Percentiles rank a stretch among this genome's conserved stretches.
phyloP scores from a whole-genome alignment of 352 stramenopile species.

The Globisporangium alternatum region DNA sequence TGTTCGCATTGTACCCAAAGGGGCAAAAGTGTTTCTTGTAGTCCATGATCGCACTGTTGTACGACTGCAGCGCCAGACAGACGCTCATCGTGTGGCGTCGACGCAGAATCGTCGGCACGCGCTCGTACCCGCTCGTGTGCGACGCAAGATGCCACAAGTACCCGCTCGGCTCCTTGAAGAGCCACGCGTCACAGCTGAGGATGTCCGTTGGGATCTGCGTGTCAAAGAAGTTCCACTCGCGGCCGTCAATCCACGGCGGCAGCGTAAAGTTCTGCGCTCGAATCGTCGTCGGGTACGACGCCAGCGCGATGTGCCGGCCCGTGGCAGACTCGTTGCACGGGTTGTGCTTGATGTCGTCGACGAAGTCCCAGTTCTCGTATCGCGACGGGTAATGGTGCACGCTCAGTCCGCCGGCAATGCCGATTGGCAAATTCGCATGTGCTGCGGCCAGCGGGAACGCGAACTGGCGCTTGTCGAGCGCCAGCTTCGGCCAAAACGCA shows the following conservation, averaged over 20 bases:
- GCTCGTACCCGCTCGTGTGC: constrained; percentile 74
- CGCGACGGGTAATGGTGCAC: constrained; percentile 79
- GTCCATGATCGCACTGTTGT: constrained; percentile 59
- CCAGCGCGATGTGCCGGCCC: constrained; percentile 39
- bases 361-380: constrained; percentile 88
- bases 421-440: constrained; percentile 48
- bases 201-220: constrained; percentile 57
- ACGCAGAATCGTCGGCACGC: constrained; percentile 72
- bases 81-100: constrained; percentile 75
- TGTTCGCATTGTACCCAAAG: constrained; percentile 69
- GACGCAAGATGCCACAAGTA: constrained; percentile 73
- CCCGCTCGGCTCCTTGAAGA: constrained; percentile 50
- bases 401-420: constrained; percentile 68
- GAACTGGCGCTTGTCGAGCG: constrained; percentile 50
- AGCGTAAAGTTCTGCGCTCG: constrained; percentile 72
- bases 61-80: constrained; percentile 59
- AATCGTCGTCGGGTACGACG: constrained; percentile 75
- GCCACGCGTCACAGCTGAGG: constrained; percentile 69
- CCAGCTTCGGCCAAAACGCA: constrained; percentile 50
- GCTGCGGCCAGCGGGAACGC: constrained; percentile 68
- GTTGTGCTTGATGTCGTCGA: constrained; percentile 77
- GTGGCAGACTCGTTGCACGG: constrained; percentile 47
- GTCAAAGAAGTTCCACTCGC: constrained; percentile 72
- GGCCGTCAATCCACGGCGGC: constrained; percentile 73
- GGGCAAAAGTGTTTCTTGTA: constrained; percentile 56